Conservation (phyloP, 192 early-diverging fungal species). For the Phycomyces nitens region DNA sequence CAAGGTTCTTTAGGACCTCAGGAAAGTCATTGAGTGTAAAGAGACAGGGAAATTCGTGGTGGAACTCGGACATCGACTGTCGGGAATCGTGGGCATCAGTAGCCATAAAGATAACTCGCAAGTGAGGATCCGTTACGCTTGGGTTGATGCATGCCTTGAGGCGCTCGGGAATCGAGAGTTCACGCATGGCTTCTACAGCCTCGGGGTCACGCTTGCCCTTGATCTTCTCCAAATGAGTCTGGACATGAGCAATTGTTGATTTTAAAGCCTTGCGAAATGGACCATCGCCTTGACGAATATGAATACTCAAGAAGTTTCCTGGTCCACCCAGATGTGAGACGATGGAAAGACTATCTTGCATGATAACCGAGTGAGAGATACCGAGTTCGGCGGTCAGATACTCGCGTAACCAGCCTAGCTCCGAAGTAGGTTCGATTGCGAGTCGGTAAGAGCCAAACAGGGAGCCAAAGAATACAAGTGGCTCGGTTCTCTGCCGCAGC, state of each 20-base stretch:
- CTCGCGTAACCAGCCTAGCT: slow-evolving; percentile 8
- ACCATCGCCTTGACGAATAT: slow-evolving; percentile 32
- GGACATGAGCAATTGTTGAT: slow-evolving; percentile 19
- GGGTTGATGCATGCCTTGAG: slow-evolving; percentile 8
- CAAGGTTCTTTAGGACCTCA: neutral
- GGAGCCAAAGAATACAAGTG: slow-evolving; percentile 45
- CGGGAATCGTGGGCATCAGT: slow-evolving; percentile 46
- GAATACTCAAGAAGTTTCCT: slow-evolving; percentile 26
- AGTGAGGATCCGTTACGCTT: neutral
- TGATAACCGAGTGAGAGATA: slow-evolving; percentile 35
- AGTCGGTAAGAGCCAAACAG: slow-evolving; percentile 43
- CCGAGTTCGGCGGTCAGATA: slow-evolving; percentile 14
- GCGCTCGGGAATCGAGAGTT: neutral
- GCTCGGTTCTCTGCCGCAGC: slow-evolving; percentile 33
- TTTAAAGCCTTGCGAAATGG: slow-evolving; percentile 16
- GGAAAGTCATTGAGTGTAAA: slow-evolving; percentile 52
- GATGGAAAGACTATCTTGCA: slow-evolving; percentile 34
- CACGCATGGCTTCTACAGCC: neutral
- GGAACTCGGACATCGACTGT: slow-evolving; percentile 25
- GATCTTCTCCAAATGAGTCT: neutral
- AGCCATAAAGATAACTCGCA: slow-evolving; percentile 42
- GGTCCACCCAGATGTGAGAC: slow-evolving; percentile 36
- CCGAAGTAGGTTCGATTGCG: slow-evolving; percentile 30
- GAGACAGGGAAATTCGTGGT: slow-evolving; percentile 48
- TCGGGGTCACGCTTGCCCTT: neutral